phyloP scores from a whole-genome alignment of 2,329 filamentous ascomycete species.

The Colletotrichum tropicicola region DNA sequence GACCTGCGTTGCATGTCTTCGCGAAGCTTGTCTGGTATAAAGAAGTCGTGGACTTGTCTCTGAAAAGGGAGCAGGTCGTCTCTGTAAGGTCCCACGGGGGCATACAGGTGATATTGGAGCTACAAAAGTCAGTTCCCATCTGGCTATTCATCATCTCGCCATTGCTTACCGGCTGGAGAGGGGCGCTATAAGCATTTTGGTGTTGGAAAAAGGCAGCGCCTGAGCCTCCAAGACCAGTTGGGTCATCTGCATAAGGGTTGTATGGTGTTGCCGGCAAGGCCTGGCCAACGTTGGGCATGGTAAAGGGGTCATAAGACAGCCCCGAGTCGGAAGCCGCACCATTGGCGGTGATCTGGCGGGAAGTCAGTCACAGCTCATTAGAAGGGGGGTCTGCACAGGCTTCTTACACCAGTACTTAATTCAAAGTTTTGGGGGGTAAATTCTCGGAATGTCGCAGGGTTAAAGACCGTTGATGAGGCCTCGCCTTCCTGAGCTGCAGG shows the following conservation, averaged over 20 bases:
- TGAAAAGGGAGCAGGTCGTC: constrained; percentile 88
- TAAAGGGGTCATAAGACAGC: constrained; percentile 71
- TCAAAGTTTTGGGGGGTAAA: constrained; percentile 68
- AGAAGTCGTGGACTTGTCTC: constrained; percentile 87
- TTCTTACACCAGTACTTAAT: constrained; percentile 55
- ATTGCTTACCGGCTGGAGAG: constrained; percentile 66
- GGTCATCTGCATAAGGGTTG: constrained; percentile 84
- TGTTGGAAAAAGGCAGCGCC: constrained; percentile 73
- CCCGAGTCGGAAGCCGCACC: constrained; percentile 58
- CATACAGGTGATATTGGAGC: constrained; percentile 93
- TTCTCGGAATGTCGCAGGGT: constrained; percentile 65
- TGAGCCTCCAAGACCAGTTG: constrained; percentile 62
- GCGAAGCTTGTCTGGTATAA: constrained; percentile 85
- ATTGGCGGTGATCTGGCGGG: constrained; percentile 50
- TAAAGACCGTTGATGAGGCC: constrained; percentile 53
- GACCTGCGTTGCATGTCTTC: constrained; percentile 91
- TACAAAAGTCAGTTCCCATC: constrained; percentile 42
- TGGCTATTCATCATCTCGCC: neutral
- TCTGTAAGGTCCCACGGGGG: constrained; percentile 82
- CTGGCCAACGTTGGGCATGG: constrained; percentile 64
- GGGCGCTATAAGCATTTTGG: constrained; percentile 60
- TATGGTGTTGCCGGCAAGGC: constrained; percentile 61
- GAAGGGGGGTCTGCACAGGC: no score
- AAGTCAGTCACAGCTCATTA: neutral
- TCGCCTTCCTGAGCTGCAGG: constrained; percentile 47